Percentiles rank a stretch among this genome's conserved stretches.
phyloP scores from a whole-genome alignment of 202 grass and related monocot genomes.

The Panicum hallii region DNA sequence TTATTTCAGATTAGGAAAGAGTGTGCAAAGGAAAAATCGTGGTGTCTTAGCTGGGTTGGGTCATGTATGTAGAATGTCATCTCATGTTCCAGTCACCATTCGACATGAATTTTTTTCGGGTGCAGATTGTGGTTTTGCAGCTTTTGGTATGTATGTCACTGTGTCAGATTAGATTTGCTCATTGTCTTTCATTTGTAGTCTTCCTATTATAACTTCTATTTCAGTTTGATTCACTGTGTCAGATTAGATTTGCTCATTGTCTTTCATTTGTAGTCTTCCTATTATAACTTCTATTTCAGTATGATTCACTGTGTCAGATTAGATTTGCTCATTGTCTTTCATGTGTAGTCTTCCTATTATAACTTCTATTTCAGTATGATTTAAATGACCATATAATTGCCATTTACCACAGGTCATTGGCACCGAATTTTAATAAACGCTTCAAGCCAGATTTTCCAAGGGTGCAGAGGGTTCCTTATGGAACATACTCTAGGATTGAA shows the following conservation, averaged over 20 bases:
- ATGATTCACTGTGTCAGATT: neutral
- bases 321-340: neutral
- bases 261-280: neutral
- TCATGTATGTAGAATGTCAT: conserved; percentile 1
- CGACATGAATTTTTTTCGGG: neutral
- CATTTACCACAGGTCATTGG: conserved; percentile 54
- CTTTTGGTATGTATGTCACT: conserved; percentile 2
- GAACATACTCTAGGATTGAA: conserved; percentile 65
- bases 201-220: conserved; percentile 1
- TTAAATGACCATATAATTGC: conserved; percentile 22
- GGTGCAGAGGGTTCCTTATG: conserved; percentile 63
- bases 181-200: neutral
- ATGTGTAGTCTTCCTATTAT: neutral
- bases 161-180: neutral
- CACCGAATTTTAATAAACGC: conserved; percentile 58
- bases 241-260: neutral
- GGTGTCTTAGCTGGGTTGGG: neutral
- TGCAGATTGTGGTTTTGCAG: conserved; percentile 4
- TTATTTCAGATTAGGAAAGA: neutral
- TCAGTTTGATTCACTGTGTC: conserved; percentile 24
- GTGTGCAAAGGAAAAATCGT: conserved; percentile 16
- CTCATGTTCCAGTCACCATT: neutral
- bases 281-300: conserved; percentile 9
- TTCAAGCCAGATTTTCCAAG: conserved; percentile 64
- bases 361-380: conserved; percentile 12